phyloP scores from a whole-genome alignment of 2,329 filamentous ascomycete genomes.

The Ascochyta fabae region DNA sequence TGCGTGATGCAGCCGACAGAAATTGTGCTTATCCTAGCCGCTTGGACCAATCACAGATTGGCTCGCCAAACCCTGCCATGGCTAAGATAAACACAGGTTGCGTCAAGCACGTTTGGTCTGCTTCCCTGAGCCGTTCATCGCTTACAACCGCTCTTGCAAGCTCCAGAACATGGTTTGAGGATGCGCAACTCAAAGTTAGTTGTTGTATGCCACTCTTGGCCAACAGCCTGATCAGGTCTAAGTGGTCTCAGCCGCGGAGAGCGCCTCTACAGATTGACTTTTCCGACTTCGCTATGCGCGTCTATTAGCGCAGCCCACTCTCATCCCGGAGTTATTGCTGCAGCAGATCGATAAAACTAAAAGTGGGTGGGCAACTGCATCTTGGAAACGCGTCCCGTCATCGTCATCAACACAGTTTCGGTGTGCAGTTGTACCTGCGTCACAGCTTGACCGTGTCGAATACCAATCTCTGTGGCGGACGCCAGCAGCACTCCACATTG shows the following conservation, averaged over 20 bases:
- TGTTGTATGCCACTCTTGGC: constrained; percentile 10
- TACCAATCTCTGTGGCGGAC: constrained; percentile 35
- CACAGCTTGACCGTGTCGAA: constrained; percentile 25
- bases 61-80: constrained; percentile 42
- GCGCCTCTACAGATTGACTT: constrained; percentile 16
- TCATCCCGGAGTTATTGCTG: constrained; percentile 17
- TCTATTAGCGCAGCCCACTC: constrained; percentile 13
- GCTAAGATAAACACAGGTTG: constrained; percentile 32
- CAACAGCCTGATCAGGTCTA: constrained; percentile 9
- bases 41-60: constrained; percentile 6
- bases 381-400: constrained; percentile 2
- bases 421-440: constrained; percentile 41
- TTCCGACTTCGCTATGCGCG: constrained; percentile 1
- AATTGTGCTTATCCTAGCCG: constrained; percentile 2
- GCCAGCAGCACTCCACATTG: constrained; percentile 36
- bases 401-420: constrained; percentile 8
- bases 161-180: constrained; percentile 18
- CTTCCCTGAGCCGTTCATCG: constrained; percentile 28
- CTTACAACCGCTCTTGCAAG: constrained; percentile 29
- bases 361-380: constrained; percentile 7
- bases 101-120: constrained; percentile 42
- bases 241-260: constrained; percentile 14
- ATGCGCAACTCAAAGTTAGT: constrained; percentile 11
- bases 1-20: constrained; percentile 39
- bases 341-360: constrained; percentile 16